Evolutionary conservation across 257 asterid species (phyloP).

Genomic region (Solanum habrochaites): DNA sequence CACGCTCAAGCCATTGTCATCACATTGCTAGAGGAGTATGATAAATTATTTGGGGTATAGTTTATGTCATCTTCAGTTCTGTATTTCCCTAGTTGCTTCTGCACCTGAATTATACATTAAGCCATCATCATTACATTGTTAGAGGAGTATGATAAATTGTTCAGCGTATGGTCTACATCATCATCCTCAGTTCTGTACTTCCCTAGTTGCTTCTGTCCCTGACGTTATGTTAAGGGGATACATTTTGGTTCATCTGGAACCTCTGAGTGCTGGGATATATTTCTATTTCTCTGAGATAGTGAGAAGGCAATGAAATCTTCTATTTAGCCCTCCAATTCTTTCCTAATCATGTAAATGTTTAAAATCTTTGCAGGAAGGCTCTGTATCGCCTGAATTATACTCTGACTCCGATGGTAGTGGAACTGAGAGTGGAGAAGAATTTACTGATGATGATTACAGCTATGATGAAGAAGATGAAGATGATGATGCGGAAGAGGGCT

Average conservation of each 20-base stretch:
- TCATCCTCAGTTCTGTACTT: neutral
- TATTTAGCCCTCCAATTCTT: neutral
- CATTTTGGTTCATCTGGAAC: neutral
- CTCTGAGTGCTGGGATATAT: neutral
- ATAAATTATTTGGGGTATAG: slow-evolving; percentile 82
- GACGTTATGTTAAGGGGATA: neutral
- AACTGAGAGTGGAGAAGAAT: slow-evolving; percentile 68
- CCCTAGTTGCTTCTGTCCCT: neutral
- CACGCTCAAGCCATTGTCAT: slow-evolving; percentile 97
- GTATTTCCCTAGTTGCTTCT: neutral
- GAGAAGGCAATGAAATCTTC: neutral
- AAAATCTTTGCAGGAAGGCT: slow-evolving; percentile 49
- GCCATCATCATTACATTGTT: slow-evolving; percentile 82
- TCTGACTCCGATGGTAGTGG: slow-evolving; percentile 88
- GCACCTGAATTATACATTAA: slow-evolving; percentile 4
- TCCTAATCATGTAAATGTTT: neutral
- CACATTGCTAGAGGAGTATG: slow-evolving; percentile 85
- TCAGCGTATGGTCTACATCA: slow-evolving; percentile 53
- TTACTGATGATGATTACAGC: slow-evolving; percentile 66
- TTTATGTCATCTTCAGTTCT: neutral
- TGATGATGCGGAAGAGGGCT: slow-evolving; percentile 33
- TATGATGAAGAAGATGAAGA: slow-evolving; percentile 34
- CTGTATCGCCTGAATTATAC: slow-evolving; percentile 63
- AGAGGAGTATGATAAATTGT: slow-evolving; percentile 69
- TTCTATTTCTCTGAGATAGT: neutral